Conservation (phyloP, 2,329 filamentous ascomycete genomes). For the Xylariales sp. region DNA sequence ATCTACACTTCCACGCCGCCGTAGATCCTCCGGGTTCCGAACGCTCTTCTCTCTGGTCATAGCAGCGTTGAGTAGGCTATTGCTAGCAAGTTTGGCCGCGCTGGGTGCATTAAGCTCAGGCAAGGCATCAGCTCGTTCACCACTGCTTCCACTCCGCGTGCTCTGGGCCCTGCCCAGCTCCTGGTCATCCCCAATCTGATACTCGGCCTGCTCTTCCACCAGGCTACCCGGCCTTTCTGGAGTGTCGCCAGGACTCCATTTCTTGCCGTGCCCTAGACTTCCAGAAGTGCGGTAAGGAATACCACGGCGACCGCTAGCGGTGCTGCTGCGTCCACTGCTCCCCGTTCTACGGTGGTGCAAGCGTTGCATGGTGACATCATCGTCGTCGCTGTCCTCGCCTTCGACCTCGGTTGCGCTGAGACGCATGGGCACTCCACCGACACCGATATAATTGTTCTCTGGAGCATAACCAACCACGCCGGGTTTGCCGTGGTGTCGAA, state of each 20-base stretch:
- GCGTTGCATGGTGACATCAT: slow-evolving; percentile 47
- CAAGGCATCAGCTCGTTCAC: slow-evolving; percentile 56
- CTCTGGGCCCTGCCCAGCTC: slow-evolving; percentile 37
- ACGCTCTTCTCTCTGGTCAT: slow-evolving; percentile 61
- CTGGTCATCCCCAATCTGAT: slow-evolving; percentile 22
- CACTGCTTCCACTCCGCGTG: slow-evolving; percentile 51
- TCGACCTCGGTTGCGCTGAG: slow-evolving; percentile 95
- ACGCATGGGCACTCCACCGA: slow-evolving; percentile 80
- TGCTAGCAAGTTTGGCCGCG: slow-evolving; percentile 49
- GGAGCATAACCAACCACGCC: slow-evolving; percentile 75
- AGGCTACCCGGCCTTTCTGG: slow-evolving; percentile 52
- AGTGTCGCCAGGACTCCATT: slow-evolving; percentile 51
- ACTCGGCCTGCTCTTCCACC: slow-evolving; percentile 37
- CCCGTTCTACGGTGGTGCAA: slow-evolving; percentile 65
- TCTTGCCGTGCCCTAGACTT: slow-evolving; percentile 37
- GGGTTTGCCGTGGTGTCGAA: slow-evolving; percentile 79
- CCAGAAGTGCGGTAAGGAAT: slow-evolving; percentile 48
- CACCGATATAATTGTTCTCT: slow-evolving; percentile 67
- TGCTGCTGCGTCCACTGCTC: slow-evolving; percentile 71
- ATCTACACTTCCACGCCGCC: slow-evolving; percentile 75
- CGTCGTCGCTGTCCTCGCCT: slow-evolving; percentile 77
- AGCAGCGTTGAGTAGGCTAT: slow-evolving; percentile 53
- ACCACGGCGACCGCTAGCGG: slow-evolving; percentile 45
- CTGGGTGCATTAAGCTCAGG: slow-evolving; percentile 43
- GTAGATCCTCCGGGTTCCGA: slow-evolving; percentile 66